Evolutionary conservation across 2,329 filamentous ascomycete species (phyloP).

Genomic region (Exserohilum rostratum): DNA sequence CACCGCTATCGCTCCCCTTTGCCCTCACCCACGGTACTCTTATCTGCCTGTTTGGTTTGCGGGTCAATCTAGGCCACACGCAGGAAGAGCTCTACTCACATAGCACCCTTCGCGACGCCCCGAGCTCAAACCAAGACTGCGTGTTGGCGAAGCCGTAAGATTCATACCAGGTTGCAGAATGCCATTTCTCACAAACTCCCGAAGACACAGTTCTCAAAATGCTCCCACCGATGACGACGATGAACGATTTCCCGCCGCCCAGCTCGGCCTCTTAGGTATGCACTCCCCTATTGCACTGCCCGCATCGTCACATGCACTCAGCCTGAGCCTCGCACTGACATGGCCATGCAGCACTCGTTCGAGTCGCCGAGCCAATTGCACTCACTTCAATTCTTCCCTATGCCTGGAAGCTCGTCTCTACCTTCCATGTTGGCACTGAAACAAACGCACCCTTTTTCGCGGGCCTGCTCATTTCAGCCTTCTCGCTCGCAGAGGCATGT

Average conservation of each 20-base stretch:
- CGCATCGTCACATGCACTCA: neutral
- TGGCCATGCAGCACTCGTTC: slow-evolving; percentile 73
- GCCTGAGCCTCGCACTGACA: slow-evolving; percentile 8
- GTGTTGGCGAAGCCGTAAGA: slow-evolving; percentile 56
- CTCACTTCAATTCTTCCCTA: slow-evolving; percentile 95
- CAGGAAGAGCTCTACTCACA: slow-evolving; percentile 21
- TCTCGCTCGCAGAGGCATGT: slow-evolving; percentile 82
- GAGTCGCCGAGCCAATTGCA: slow-evolving; percentile 89
- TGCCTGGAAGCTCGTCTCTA: slow-evolving; percentile 49
- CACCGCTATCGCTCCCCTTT: neutral
- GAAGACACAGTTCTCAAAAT: slow-evolving; percentile 63
- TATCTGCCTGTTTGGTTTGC: slow-evolving; percentile 7
- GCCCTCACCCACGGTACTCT: neutral
- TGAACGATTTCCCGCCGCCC: slow-evolving; percentile 71
- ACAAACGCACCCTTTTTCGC: slow-evolving; percentile 78
- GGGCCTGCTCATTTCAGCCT: slow-evolving; percentile 85
- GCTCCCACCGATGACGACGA: slow-evolving; percentile 64
- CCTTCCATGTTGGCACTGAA: slow-evolving; percentile 45
- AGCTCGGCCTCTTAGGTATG: slow-evolving; percentile 85
- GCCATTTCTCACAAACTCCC: slow-evolving; percentile 64
- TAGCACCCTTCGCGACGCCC: slow-evolving; percentile 7
- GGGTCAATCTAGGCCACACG: slow-evolving; percentile 15
- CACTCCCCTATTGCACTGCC: neutral
- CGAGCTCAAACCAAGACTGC: slow-evolving; percentile 21
- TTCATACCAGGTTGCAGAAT: slow-evolving; percentile 56